Conservation (phyloP, 345 rosid genomes). For the Corchorus capsularis region DNA sequence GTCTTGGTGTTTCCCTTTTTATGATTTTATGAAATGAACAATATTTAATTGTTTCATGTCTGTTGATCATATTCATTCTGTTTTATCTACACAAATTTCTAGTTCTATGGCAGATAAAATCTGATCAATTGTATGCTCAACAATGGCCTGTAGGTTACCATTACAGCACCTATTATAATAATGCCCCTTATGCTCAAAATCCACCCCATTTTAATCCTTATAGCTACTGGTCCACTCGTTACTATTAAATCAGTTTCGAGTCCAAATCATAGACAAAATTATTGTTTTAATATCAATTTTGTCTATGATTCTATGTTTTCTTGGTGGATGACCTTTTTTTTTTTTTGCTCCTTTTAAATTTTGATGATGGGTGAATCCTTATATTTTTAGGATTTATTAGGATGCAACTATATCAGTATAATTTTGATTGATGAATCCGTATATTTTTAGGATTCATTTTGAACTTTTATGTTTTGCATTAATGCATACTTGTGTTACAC, state of each 20-base stretch:
- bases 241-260: background rate
- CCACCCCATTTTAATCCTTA: slow-evolving; percentile 8
- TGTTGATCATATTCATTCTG: background rate
- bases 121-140: background rate
- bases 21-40: slow-evolving; percentile 4
- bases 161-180: background rate
- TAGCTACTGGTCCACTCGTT: background rate
- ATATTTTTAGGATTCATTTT: too few species aligned
- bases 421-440: too few species aligned
- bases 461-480: background rate
- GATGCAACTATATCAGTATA: background rate
- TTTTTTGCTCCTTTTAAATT: background rate
- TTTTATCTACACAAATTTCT: background rate
- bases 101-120: too few species aligned
- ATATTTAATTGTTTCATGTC: background rate
- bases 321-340: background rate
- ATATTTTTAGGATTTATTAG: background rate
- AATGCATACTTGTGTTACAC: too few species aligned
- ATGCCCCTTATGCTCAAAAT: background rate
- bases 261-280: background rate
- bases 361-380: background rate
- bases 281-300: background rate
- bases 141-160: background rate
- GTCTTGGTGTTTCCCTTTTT: background rate
- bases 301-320: background rate